A percentile compares a stretch with the other conserved stretches of the same genome.
Evolutionary conservation across 345 rosid species (phyloP).

Genomic region (Lumnitzera racemosa): DNA sequence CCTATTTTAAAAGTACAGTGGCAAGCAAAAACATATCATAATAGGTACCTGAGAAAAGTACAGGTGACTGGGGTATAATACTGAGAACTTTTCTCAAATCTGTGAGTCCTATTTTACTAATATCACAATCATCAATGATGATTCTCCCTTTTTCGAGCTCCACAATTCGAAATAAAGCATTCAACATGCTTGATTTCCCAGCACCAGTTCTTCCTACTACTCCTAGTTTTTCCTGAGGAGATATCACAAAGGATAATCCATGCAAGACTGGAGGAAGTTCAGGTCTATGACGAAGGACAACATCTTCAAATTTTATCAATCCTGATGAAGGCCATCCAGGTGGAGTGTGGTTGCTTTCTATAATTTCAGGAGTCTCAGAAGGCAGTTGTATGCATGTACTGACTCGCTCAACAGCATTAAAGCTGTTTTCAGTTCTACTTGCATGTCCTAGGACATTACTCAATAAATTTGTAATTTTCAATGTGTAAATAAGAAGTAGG

Average conservation of each 20-base stretch:
- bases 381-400: constrained; percentile 79
- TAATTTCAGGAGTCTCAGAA: constrained; percentile 70
- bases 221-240: constrained; percentile 77
- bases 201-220: constrained; percentile 98
- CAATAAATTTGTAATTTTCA: constrained; percentile 69
- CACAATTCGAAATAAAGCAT: constrained; percentile 84
- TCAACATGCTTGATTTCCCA: constrained; percentile 91
- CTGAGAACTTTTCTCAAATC: constrained; percentile 78
- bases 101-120: constrained; percentile 55
- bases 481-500: constrained; percentile 80
- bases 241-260: constrained; percentile 56
- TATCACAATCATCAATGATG: constrained; percentile 56
- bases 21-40: no score
- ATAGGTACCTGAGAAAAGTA: constrained; percentile 82
- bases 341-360: constrained; percentile 61
- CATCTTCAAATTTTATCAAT: constrained; percentile 67
- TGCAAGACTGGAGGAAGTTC: constrained; percentile 88
- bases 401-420: constrained; percentile 89
- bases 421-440: constrained; percentile 88
- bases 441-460: constrained; percentile 82
- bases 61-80: constrained; percentile 91
- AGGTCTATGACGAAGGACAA: constrained; percentile 70
- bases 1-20: no score
- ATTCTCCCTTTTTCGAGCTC: constrained; percentile 81
- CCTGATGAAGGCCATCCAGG: constrained; percentile 86